Base-by-base conservation (phyloP, 257 asterid genomes). In the Datura wrightii region DNA sequence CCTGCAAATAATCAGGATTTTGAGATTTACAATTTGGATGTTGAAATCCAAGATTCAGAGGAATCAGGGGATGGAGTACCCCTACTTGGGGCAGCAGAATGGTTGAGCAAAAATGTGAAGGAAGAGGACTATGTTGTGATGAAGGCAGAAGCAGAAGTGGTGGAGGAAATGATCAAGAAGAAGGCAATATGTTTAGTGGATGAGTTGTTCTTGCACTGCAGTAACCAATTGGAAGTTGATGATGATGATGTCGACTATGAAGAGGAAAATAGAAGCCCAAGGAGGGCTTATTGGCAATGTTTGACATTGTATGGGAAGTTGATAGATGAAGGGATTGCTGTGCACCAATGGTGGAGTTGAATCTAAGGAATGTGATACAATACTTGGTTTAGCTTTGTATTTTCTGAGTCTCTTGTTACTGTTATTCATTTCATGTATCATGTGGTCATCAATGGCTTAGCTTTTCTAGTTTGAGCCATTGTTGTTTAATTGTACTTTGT, bases 271-370 rank as follows among this genome's bases (percentile, higher is more conserved):
- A 39, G 86, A 80, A 84, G 88, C 83, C 81, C 24, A 34, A 89
- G 63, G 85, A 91, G 92, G 83, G 90, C 94, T 53, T 92, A 92
- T 86, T 92, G 94, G 94, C 90, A 90, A 70, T 91, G 95, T 81
- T 89, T 92, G 89, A 85, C 89, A 63, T 83, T 91, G 81, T 89
- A 90, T 85, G 93, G 94, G 83, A 89, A 88, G 79, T 86, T 91
- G 65, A 89, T 79, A 80, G 94, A 92, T 86, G 92, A 90, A 52
- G 94, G 93, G 41, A 79, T 91, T 89, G 94, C 94, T 13, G 93
- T 92, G 82, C 95, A 92, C 60, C 95, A 92, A 62, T 92, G 93
- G 95, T 92, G 94, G 92, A 82, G 76, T 82, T 90, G 86, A 92
- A 59, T 31, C 19, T 56, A 52, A 24, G 7, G 13, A 14, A 66